Conservation (phyloP, 208 protist species). For the Vickermania ingenoplastis region DNA sequence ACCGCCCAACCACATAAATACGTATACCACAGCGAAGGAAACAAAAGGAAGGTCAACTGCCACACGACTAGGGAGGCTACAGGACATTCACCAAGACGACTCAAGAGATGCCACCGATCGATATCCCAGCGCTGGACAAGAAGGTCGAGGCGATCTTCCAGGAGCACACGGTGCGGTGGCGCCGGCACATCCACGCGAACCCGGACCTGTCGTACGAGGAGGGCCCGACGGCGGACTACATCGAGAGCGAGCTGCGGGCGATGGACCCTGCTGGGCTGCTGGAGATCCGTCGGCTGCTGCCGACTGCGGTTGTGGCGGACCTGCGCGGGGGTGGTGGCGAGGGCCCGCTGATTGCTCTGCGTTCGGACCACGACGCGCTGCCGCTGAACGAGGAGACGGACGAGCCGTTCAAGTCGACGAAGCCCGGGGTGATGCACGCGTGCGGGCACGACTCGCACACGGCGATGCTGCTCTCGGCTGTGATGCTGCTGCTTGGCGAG, state of each 20-base stretch:
- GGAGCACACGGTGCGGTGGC: slow-evolving; percentile 36
- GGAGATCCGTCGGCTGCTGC: slow-evolving; percentile 28
- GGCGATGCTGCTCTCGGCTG: slow-evolving; percentile 42
- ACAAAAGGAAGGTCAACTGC: too few species aligned
- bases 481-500: slow-evolving; percentile 38
- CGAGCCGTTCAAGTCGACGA: slow-evolving; percentile 33
- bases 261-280: slow-evolving; percentile 27
- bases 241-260: slow-evolving; percentile 16
- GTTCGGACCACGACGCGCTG: slow-evolving; percentile 54
- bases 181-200: slow-evolving; percentile 47
- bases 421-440: slow-evolving; percentile 42
- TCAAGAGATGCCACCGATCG: too few species aligned
- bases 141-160: slow-evolving; percentile 21
- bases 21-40: too few species aligned
- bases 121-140: slow-evolving; percentile 8
- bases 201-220: slow-evolving; percentile 35
- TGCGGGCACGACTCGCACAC: slow-evolving; percentile 54
- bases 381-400: slow-evolving; percentile 38
- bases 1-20: too few species aligned
- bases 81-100: too few species aligned
- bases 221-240: slow-evolving; percentile 35
- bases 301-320: slow-evolving; percentile 14
- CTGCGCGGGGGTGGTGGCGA: not conserved
- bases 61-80: too few species aligned
- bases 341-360: slow-evolving; percentile 17